These are phyloP conservation scores for Pseudocercospora crystallina DNA, from an alignment of 2,329 filamentous ascomycete genomes.

Conservation along the genomic window DNA sequence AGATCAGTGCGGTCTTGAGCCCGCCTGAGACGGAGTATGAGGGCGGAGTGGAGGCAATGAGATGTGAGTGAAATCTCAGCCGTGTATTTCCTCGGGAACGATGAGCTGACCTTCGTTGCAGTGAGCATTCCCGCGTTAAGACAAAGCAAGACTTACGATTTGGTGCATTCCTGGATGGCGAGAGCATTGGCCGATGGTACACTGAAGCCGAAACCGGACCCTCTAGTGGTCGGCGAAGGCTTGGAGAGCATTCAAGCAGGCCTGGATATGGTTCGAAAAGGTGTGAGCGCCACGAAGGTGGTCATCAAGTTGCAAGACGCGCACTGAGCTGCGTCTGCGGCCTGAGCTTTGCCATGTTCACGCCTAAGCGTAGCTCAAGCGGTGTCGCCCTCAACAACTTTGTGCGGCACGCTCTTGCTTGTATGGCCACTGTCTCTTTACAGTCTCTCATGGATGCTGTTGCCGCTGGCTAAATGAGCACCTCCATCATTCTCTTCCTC, in stretches of 20 bases:
- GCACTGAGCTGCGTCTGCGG: too few relatives aligned
- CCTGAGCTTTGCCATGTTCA: constrained; percentile 48
- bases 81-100: neutral
- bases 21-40: constrained; percentile 7
- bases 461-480: constrained; percentile 75
- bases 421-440: constrained; percentile 67
- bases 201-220: constrained; percentile 17
- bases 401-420: constrained; percentile 73
- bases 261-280: constrained; percentile 17
- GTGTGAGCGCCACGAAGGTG: constrained; percentile 25
- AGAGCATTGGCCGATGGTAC: constrained; percentile 16
- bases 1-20: constrained; percentile 10
- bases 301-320: constrained; percentile 14
- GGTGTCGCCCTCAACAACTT: constrained; percentile 82
- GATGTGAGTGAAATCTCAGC: constrained; percentile 1
- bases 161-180: constrained; percentile 17
- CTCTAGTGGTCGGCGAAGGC: constrained; percentile 19
- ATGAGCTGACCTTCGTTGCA: neutral
- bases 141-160: constrained; percentile 5
- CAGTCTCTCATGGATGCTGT: constrained; percentile 69
- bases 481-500: constrained; percentile 43
- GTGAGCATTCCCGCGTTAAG: constrained; percentile 16
- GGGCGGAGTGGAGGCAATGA: constrained; percentile 9
- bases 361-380: constrained; percentile 66
- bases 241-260: constrained; percentile 21